phyloP scores from a whole-genome alignment of 257 asterid genomes.

The Agastache rugosa region DNA sequence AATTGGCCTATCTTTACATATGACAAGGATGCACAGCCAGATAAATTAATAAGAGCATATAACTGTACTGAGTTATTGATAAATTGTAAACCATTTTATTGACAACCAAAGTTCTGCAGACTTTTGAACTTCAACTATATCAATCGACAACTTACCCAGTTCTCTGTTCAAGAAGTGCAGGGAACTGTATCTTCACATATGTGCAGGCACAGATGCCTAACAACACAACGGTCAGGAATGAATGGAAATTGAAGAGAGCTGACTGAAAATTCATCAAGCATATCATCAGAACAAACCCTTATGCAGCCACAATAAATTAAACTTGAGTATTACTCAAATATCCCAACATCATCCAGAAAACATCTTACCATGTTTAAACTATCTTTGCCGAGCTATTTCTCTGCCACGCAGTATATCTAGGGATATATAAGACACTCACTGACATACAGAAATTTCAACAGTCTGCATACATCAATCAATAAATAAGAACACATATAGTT shows the following conservation, averaged over 20 bases:
- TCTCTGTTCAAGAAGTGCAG: slow-evolving; percentile 89
- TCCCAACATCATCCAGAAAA: slow-evolving; percentile 10
- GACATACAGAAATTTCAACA: slow-evolving; percentile 14
- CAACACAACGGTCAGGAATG: slow-evolving; percentile 86
- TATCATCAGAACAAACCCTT: slow-evolving; percentile 29
- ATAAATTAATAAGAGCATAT: not conserved
- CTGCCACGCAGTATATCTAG: slow-evolving; percentile 31
- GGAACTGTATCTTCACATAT: slow-evolving; percentile 82
- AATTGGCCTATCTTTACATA: slow-evolving; percentile 12
- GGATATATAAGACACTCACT: slow-evolving; percentile 23
- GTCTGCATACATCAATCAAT: slow-evolving; percentile 14
- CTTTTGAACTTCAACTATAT: not conserved
- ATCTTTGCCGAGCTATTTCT: slow-evolving; percentile 25
- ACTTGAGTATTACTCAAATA: not conserved
- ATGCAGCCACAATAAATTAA: not conserved
- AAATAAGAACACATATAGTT: not conserved
- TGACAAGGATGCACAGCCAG: not conserved
- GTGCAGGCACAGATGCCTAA: slow-evolving; percentile 95
- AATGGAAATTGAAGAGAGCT: slow-evolving; percentile 88
- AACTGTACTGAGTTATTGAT: not conserved
- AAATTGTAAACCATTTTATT: not conserved
- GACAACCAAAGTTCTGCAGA: not conserved
- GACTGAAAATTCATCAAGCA: slow-evolving; percentile 57
- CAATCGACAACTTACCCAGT: slow-evolving; percentile 65
- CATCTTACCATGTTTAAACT: slow-evolving; percentile 43